Conservation (phyloP, 2,329 filamentous ascomycete genomes). For the Sporothrix globosa region DNA sequence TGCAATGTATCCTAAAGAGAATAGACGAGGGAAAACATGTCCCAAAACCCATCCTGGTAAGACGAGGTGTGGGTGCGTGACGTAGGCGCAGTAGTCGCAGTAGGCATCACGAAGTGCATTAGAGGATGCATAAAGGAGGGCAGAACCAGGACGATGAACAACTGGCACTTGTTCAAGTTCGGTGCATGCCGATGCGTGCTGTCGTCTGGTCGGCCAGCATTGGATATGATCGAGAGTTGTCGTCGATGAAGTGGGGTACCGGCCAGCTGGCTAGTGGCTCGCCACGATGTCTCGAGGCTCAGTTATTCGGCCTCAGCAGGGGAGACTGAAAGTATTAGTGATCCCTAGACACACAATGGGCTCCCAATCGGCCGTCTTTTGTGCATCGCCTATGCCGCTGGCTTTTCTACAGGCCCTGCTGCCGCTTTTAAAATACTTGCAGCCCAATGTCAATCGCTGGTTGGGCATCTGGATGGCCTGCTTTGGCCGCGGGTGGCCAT, state of each 20-base stretch:
- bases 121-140: slow-evolving; percentile 20
- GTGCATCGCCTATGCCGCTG: too few relatives aligned
- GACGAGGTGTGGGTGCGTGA: not conserved
- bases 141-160: slow-evolving; percentile 26
- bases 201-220: not conserved
- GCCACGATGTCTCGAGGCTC: slow-evolving; percentile 22
- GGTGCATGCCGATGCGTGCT: slow-evolving; percentile 23
- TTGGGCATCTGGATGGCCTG: slow-evolving; percentile 52
- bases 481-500: not conserved
- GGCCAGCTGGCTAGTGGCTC: slow-evolving; percentile 35
- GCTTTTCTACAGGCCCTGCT: not conserved
- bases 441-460: slow-evolving; percentile 41
- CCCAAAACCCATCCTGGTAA: not conserved
- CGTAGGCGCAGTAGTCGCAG: not conserved
- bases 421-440: not conserved
- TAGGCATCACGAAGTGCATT: slow-evolving; percentile 14
- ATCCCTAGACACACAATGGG: not conserved
- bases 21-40: not conserved
- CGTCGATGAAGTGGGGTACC: not conserved
- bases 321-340: too few relatives aligned
- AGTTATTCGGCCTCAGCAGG: not conserved
- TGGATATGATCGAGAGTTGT: not conserved
- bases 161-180: slow-evolving; percentile 28
- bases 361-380: not conserved
- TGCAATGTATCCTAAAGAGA: not conserved